Evolutionary conservation across 2,329 filamentous ascomycete genomes (phyloP).

Genomic region (Penicillium oxalicum): DNA sequence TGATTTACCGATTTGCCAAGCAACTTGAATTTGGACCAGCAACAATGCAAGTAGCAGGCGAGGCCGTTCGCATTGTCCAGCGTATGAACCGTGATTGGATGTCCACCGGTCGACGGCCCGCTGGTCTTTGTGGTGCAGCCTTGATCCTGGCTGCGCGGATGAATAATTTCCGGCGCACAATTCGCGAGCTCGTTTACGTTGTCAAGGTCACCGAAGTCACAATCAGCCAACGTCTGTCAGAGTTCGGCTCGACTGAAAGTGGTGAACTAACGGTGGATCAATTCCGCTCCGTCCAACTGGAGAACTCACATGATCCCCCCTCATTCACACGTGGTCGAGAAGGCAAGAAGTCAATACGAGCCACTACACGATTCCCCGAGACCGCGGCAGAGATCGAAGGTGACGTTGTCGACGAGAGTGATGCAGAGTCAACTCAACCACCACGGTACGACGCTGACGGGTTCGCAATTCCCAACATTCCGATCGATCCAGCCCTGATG

Average conservation of each 20-base stretch:
- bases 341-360: slow-evolving; percentile 50
- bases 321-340: slow-evolving; percentile 59
- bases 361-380: slow-evolving; percentile 29
- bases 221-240: slow-evolving; percentile 81
- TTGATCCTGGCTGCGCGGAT: slow-evolving; percentile 92
- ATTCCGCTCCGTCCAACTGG: slow-evolving; percentile 54
- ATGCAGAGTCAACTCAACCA: slow-evolving; percentile 21
- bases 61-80: slow-evolving; percentile 79
- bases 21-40: slow-evolving; percentile 84
- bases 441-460: slow-evolving; percentile 59
- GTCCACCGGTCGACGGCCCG: slow-evolving; percentile 85
- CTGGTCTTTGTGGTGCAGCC: slow-evolving; percentile 89
- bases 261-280: slow-evolving; percentile 82
- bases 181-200: slow-evolving; percentile 93
- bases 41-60: slow-evolving; percentile 77
- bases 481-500: slow-evolving; percentile 41
- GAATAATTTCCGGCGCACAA: slow-evolving; percentile 93
- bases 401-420: slow-evolving; percentile 27
- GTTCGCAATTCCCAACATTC: slow-evolving; percentile 56
- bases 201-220: slow-evolving; percentile 95
- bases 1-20: slow-evolving; percentile 85
- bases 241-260: slow-evolving; percentile 83
- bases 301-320: slow-evolving; percentile 74
- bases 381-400: slow-evolving; percentile 41
- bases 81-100: slow-evolving; percentile 98